These are phyloP conservation scores for Cynanchum wilfordii DNA, from an alignment of 257 asterid species.

Conservation along the genomic window DNA sequence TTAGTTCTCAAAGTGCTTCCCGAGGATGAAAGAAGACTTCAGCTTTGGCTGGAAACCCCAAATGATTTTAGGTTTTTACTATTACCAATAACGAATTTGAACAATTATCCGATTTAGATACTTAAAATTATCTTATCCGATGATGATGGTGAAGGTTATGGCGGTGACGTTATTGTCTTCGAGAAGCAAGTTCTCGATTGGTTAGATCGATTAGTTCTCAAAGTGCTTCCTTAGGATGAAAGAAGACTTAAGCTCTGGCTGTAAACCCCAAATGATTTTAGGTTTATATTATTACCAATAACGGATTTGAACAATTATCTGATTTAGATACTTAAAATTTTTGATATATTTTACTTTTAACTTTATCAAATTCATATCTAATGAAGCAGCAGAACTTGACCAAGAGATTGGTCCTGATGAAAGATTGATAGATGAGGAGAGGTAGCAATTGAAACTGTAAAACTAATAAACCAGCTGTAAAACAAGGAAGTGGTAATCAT, in stretches of 20 bases:
- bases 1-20: slow-evolving; percentile 9
- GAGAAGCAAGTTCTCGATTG: slow-evolving; percentile 20
- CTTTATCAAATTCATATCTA: no score
- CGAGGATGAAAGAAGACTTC: slow-evolving; percentile 7
- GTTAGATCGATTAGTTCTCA: slow-evolving; percentile 9
- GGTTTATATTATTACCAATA: not conserved
- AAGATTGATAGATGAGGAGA: slow-evolving; percentile 24
- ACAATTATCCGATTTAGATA: no score
- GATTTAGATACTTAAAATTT: no score
- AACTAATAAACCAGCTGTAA: not conserved
- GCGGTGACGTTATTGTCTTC: slow-evolving; percentile 7
- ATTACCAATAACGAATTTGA: no score
- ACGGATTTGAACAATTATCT: no score
- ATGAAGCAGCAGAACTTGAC: slow-evolving; percentile 25
- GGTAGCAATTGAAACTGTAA: slow-evolving; percentile 11
- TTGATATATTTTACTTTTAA: no score
- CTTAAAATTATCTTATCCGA: no score
- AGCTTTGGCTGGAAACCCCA: slow-evolving; percentile 16
- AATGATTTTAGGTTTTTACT: slow-evolving; percentile 8
- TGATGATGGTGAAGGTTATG: slow-evolving; percentile 12
- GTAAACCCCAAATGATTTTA: slow-evolving; percentile 11
- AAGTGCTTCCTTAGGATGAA: slow-evolving; percentile 6
- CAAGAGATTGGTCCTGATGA: slow-evolving; percentile 34
- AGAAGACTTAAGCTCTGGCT: slow-evolving; percentile 14
- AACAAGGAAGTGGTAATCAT: not conserved